Evolutionary conservation across 139 green algal genomes (phyloP), one percentile per base, ranked within the genome.

Genomic region (Tetradesmus obliquus): DNA sequence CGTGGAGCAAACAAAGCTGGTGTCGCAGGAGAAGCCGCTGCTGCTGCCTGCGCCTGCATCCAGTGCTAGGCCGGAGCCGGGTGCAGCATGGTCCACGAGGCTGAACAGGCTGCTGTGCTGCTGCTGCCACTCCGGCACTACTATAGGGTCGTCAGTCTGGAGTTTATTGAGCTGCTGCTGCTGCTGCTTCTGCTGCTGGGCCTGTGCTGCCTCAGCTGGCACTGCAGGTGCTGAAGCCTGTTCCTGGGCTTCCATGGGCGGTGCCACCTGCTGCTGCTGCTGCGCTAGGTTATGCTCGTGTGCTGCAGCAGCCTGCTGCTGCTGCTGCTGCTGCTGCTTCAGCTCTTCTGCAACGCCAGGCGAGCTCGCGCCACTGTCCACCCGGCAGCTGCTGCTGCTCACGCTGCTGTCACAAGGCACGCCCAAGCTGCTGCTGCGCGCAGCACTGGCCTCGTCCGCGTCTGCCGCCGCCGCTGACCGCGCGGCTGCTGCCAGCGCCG

Each of bases 101-200:
- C 86, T 60, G 58, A 90, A 90, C 86, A 90, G 71, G 24, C 86
- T 90, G 69, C 86, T 62, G 9, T 84, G 86, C 53, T 90, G 85
- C 85, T 89, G 86, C 86, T 90, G 86, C 86, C 86, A 90, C 55
- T 90, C 86, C n/a, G 86, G 86, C 9, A 90, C 53, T 9, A 83
- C 45, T 2, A 84, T 53, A 15, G 76, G 76, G 24, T 82, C 76
- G 20, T 76, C 66, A 76, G 66, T 17, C 5, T 76, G 66, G n/a
- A 76, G 66, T 19, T 76, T 19, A 24, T 76, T 76, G 17, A 76
- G 12, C 66, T 76, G 66, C 54, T 55, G 32, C 79, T 84, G 84
- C 10, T 79, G 55, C 83, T 55, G 8, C 13, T 79, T 13, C 71
- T 79, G 74, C 79, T 58, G 79, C 82, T 54, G 19, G 5, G 20